Evolutionary conservation across 768 basidiomycete species (phyloP).

Genomic region (Russula sp.): DNA sequence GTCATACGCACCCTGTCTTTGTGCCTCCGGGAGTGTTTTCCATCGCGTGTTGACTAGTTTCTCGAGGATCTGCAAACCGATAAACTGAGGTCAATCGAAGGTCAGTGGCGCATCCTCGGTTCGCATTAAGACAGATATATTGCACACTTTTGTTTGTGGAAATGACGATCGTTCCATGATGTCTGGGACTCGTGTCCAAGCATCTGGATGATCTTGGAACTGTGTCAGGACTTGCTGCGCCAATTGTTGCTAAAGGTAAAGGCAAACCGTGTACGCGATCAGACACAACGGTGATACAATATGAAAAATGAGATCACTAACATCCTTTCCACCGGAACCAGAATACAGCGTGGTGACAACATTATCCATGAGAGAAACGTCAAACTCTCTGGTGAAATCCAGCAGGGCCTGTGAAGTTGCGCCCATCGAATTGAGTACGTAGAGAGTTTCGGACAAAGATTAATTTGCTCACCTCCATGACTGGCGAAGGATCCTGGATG

Average conservation of each 20-base stretch:
- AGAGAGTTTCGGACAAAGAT: background rate
- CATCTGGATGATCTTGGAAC: constrained; percentile 93
- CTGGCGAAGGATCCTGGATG: constrained; percentile 14
- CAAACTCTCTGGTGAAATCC: constrained; percentile 92
- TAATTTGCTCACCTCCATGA: constrained; percentile 20
- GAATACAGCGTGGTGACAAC: constrained; percentile 92
- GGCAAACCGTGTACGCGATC: constrained; percentile 19
- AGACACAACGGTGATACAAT: constrained; percentile 1
- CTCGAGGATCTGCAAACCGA: constrained; percentile 95
- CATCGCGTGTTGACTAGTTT: constrained; percentile 92
- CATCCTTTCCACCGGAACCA: constrained; percentile 72
- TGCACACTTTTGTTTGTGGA: constrained; percentile 75
- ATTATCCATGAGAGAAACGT: constrained; percentile 88
- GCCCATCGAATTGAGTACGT: constrained; percentile 3
- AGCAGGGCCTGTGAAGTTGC: constrained; percentile 62
- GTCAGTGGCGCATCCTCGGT: constrained; percentile 11
- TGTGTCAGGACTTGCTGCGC: constrained; percentile 94
- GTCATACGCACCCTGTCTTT: constrained; percentile 68
- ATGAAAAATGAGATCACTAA: constrained; percentile 39
- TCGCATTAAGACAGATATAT: background rate
- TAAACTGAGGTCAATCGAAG: constrained; percentile 40
- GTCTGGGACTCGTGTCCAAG: constrained; percentile 96
- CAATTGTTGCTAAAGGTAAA: constrained; percentile 71
- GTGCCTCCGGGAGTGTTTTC: constrained; percentile 93
- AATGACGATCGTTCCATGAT: constrained; percentile 83